Percentiles rank a stretch among this genome's conserved stretches.
phyloP scores from a whole-genome alignment of 2,329 filamentous ascomycete species.

The Myriosclerotinia duriaeana region DNA sequence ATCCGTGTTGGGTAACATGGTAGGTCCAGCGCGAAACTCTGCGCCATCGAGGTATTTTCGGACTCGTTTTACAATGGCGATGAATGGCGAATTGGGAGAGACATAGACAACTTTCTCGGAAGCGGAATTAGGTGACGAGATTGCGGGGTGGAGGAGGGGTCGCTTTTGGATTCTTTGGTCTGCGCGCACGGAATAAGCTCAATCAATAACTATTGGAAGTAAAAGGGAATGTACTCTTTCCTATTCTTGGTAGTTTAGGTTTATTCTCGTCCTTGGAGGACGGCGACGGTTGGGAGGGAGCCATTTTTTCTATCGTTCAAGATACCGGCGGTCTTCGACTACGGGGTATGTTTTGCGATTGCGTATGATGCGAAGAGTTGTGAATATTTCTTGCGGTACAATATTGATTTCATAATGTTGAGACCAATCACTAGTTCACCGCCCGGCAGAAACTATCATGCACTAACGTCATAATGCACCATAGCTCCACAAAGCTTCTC shows the following conservation, averaged over 20 bases:
- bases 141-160: constrained; percentile 40
- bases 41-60: constrained; percentile 35
- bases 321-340: not conserved
- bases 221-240: constrained; percentile 30
- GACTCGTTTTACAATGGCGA: constrained; percentile 39
- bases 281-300: constrained; percentile 15
- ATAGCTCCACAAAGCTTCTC: not conserved
- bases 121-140: constrained; percentile 32
- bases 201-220: constrained; percentile 29
- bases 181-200: constrained; percentile 21
- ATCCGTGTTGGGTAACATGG: constrained; percentile 23
- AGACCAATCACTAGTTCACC: constrained; percentile 1
- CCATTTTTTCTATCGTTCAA: constrained; percentile 1
- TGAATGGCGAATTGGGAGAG: constrained; percentile 36
- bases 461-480: constrained; percentile 17
- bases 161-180: constrained; percentile 40
- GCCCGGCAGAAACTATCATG: constrained; percentile 14
- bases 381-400: not conserved
- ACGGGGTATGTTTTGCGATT: not conserved
- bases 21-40: constrained; percentile 33
- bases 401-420: not conserved
- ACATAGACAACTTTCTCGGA: constrained; percentile 39
- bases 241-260: constrained; percentile 7
- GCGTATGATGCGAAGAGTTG: no score
- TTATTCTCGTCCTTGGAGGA: constrained; percentile 15